These are phyloP conservation scores for Capillidium rhysosporum DNA, from an alignment of 371 early-diverging fungal species.

Conservation along the genomic window DNA sequence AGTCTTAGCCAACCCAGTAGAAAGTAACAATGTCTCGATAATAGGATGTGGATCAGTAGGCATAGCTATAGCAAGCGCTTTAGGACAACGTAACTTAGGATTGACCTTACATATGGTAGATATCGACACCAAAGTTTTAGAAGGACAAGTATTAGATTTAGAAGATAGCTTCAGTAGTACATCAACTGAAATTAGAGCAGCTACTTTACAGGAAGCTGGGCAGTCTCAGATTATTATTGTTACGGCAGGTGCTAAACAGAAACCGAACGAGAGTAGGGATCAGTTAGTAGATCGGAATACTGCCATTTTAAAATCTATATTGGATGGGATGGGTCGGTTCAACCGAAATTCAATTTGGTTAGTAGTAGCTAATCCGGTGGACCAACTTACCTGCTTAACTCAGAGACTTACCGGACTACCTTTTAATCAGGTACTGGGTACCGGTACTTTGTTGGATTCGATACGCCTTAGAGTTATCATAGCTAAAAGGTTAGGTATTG, in stretches of 20 bases:
- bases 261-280: constrained; percentile 50
- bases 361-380: constrained; percentile 68
- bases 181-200: constrained; percentile 33
- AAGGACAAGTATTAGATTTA: constrained; percentile 60
- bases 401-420: constrained; percentile 62
- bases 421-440: constrained; percentile 56
- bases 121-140: constrained; percentile 28
- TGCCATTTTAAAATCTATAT: constrained; percentile 41
- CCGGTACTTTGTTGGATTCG: constrained; percentile 69
- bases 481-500: constrained; percentile 31
- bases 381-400: constrained; percentile 61
- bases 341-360: constrained; percentile 44
- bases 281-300: constrained; percentile 63
- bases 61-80: constrained; percentile 49
- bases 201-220: constrained; percentile 44
- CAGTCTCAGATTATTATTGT: constrained; percentile 67
- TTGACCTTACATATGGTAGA: constrained; percentile 58
- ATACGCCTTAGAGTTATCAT: constrained; percentile 47
- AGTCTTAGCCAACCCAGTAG: too few species aligned
- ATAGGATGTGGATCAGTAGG: constrained; percentile 72
- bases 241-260: constrained; percentile 77
- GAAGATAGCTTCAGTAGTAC: constrained; percentile 51
- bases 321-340: constrained; percentile 52
- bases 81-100: constrained; percentile 41
- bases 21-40: constrained; percentile 21